phyloP scores from a whole-genome alignment of 1,284 basidiomycete species.

The Ustilago vetiveriae region DNA sequence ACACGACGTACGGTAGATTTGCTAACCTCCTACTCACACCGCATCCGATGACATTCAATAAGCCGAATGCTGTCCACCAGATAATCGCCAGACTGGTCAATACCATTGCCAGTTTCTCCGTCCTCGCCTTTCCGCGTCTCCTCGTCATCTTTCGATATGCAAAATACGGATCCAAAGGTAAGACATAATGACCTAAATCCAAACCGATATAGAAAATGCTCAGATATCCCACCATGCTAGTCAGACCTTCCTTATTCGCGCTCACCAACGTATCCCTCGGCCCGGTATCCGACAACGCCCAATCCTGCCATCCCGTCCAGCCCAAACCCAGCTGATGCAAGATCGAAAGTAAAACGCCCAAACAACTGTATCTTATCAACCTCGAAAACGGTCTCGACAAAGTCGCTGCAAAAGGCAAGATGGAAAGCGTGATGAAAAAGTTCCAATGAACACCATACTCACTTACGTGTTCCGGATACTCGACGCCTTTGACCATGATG shows the following conservation, averaged over 20 bases:
- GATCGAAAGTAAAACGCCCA: conserved; percentile 73
- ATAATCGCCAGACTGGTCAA: conserved; percentile 76
- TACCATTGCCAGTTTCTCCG: conserved; percentile 50
- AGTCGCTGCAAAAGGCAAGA: conserved; percentile 81
- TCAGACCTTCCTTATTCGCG: conserved; percentile 91
- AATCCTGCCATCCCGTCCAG: conserved; percentile 36
- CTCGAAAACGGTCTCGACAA: conserved; percentile 70
- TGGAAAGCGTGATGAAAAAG: conserved; percentile 92
- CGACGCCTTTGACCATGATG: conserved; percentile 86
- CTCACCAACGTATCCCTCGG: conserved; percentile 74
- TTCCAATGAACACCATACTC: conserved; percentile 99
- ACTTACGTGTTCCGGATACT: conserved; percentile 92
- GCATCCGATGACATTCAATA: conserved; percentile 8
- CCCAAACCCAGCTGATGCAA: conserved; percentile 32
- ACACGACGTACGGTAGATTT: conserved; percentile 87
- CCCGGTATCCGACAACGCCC: conserved; percentile 39
- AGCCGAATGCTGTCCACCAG: conserved; percentile 78
- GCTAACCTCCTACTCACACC: conserved; percentile 52
- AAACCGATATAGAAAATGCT: conserved; percentile 88
- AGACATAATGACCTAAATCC: conserved; percentile 80
- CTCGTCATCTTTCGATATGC: conserved; percentile 34
- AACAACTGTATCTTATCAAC: conserved; percentile 73
- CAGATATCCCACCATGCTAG: conserved; percentile 85
- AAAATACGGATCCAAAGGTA: conserved; percentile 76
- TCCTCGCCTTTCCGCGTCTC: conserved; percentile 11